These are phyloP conservation scores for Trifolium fragiferum DNA, from an alignment of 306 rosid species.

Conservation along the genomic window DNA sequence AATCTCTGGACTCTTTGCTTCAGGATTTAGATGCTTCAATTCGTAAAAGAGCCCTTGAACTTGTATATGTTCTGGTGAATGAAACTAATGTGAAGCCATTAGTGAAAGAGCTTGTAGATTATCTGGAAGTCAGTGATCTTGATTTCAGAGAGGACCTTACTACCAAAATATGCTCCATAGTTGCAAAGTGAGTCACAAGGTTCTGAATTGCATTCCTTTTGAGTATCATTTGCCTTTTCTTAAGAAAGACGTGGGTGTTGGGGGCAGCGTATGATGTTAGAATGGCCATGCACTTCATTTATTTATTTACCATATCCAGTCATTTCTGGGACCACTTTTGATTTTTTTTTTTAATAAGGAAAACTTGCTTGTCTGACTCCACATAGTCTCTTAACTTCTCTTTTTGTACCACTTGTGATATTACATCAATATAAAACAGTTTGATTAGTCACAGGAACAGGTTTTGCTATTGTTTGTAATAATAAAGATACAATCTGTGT, in stretches of 20 bases:
- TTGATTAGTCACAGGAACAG: constrained; percentile 13
- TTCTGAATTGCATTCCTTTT: constrained; percentile 37
- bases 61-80: constrained; percentile 84
- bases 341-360: background rate
- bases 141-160: constrained; percentile 96
- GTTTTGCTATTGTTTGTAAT: constrained; percentile 33
- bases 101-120: constrained; percentile 87
- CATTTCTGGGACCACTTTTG: constrained; percentile 21
- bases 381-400: too few species aligned
- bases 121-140: constrained; percentile 83
- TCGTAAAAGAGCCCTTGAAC: constrained; percentile 97
- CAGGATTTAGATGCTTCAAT: constrained; percentile 98
- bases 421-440: constrained; percentile 32
- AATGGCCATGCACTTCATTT: constrained; percentile 17
- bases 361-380: too few species aligned
- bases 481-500: constrained; percentile 21
- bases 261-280: constrained; percentile 14
- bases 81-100: constrained; percentile 89
- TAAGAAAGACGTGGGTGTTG: background rate
- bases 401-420: constrained; percentile 9
- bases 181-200: constrained; percentile 75
- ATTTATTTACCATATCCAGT: background rate
- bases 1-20: constrained; percentile 44
- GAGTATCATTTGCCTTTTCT: constrained; percentile 5
- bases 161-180: constrained; percentile 87